Evolutionary conservation across 768 basidiomycete genomes (phyloP), one percentile per base, ranked within the genome.

Genomic region (Auriscalpium microsporum): DNA sequence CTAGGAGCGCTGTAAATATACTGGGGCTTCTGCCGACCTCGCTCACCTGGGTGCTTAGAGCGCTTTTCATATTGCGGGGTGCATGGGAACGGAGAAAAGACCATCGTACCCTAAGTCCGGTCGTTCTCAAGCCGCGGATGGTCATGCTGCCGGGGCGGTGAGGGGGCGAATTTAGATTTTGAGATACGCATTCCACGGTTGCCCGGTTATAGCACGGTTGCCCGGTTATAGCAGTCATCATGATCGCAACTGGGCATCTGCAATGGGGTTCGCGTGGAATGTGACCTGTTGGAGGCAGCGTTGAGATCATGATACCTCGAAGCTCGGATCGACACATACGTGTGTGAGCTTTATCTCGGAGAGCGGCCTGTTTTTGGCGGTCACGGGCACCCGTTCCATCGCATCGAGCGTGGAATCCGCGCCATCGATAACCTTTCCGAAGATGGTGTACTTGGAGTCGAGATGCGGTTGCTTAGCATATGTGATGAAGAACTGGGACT

Each of bases 381-480:
- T 92, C 55, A 98, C 95, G 1, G 93, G 92, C 0, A 86, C 84
- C 21, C 85, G 82, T 68, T 98, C 96, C 81, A 97, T 92, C n/a
- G 80, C 78, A 63, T 98, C 96, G 46, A 99, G 72, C 5, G 94
- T 90, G 4, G 90, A 83, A 67, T 99, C 94, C n/a, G 80, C 81
- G 17, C 96, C 96, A 66, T 99, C 96, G 62, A 99, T 98, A n/a
- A 99, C 94, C 75, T 88, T 92, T 55, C 93, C 95, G 58, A 98
- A 84, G 52, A 97, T 96, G 14, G 92, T 92, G 71, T 90, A 88
- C 68, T 96, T 97, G 60, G 86, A 86, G 66, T 99, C 95, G 14
- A 99, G 80, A 68, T 96, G 94, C 1, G 90, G 72, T 63, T 97
- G 95, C 68, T 98, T 98, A 2, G 87, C 75, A 67, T 97, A 97